These are phyloP conservation scores for Pythium aphanidermatum DNA, from an alignment of 352 stramenopile species.

Conservation along the genomic window DNA sequence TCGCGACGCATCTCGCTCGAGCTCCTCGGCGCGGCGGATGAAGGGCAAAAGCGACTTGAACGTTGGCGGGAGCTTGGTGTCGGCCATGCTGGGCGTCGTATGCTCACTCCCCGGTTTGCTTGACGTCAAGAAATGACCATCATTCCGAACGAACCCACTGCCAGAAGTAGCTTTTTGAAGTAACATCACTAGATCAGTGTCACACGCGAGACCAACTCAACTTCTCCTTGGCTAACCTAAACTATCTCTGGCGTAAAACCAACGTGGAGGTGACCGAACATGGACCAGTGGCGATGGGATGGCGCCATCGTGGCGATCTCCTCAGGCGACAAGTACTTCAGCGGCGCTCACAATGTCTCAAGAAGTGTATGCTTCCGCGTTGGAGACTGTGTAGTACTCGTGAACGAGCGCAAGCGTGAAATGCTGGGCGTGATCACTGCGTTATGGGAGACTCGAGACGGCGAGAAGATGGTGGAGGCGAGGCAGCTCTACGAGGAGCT, in stretches of 20 bases:
- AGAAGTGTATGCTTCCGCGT: neutral
- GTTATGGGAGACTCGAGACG: slow-evolving; percentile 16
- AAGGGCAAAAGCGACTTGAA: slow-evolving; percentile 94
- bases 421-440: slow-evolving; percentile 14
- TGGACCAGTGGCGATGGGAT: slow-evolving; percentile 14
- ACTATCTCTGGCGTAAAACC: neutral
- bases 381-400: slow-evolving; percentile 15
- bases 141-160: slow-evolving; percentile 19
- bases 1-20: slow-evolving; percentile 88
- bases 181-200: slow-evolving; percentile 3
- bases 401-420: slow-evolving; percentile 6
- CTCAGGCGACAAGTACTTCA: slow-evolving; percentile 17
- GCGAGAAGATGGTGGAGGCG: slow-evolving; percentile 10
- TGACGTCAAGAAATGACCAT: slow-evolving; percentile 9
- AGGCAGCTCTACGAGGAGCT: slow-evolving; percentile 13
- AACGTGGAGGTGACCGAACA: too few relatives aligned
- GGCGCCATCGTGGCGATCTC: slow-evolving; percentile 18
- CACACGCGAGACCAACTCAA: neutral
- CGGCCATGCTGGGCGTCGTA: slow-evolving; percentile 50
- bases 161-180: slow-evolving; percentile 19
- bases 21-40: slow-evolving; percentile 92
- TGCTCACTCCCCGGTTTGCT: too few relatives aligned
- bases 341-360: neutral
- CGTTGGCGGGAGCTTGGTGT: slow-evolving; percentile 84
- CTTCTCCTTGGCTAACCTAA: neutral